phyloP scores from a whole-genome alignment of 108 stramenopile species.

The Phaeodactylum tricornutum region DNA sequence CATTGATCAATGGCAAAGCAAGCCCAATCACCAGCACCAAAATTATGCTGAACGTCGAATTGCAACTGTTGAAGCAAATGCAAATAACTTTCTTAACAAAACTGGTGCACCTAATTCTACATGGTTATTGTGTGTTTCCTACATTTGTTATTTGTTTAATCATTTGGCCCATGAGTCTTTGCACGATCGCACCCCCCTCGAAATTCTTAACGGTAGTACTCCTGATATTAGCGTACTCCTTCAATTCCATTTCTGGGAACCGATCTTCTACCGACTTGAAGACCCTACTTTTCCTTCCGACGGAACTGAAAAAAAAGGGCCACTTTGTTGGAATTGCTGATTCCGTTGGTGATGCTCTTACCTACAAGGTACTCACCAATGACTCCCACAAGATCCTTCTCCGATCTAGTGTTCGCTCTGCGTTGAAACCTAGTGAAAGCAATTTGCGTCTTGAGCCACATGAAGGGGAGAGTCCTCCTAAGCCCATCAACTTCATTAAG shows the following conservation, averaged over 20 bases:
- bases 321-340: conserved; percentile 20
- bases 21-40: conserved; percentile 19
- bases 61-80: conserved; percentile 8
- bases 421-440: too few relatives aligned
- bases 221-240: conserved; percentile 16
- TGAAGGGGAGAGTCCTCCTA: too few relatives aligned
- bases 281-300: neutral
- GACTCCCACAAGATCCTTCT: conserved; percentile 3
- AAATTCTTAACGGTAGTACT: conserved; percentile 1
- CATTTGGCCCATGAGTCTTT: conserved; percentile 11
- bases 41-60: conserved; percentile 18
- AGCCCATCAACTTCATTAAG: too few relatives aligned
- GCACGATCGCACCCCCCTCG: conserved; percentile 3
- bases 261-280: conserved; percentile 5
- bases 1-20: conserved; percentile 15
- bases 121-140: conserved; percentile 13
- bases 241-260: conserved; percentile 13
- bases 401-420: conserved; percentile 12
- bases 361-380: conserved; percentile 9
- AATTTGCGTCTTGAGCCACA: too few relatives aligned
- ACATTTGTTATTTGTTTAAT: conserved; percentile 8
- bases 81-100: conserved; percentile 9
- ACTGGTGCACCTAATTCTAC: conserved; percentile 11
- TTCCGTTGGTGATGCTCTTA: conserved; percentile 18
- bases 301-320: conserved; percentile 4